Percentiles rank a stretch among this genome's conserved stretches.
Conservation (phyloP, 176 grass and related monocot genomes). For the Paspalum notatum region DNA sequence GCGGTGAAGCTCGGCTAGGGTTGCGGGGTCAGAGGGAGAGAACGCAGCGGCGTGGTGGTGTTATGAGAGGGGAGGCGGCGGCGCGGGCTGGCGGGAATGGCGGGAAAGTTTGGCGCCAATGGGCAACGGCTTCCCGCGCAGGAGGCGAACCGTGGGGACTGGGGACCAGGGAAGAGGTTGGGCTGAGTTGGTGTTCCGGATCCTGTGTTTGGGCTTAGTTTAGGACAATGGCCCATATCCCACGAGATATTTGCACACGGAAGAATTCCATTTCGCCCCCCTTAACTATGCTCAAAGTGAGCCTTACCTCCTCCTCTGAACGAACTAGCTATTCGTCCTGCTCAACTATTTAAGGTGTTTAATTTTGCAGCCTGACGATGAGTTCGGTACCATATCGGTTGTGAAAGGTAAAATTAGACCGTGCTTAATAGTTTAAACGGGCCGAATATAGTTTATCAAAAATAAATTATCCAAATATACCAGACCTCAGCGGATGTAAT, state of each 20-base stretch:
- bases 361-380: no score
- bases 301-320: no score
- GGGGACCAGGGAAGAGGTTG: not conserved
- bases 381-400: no score
- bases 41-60: not conserved
- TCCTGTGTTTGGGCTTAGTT: not conserved
- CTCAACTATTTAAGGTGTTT: no score
- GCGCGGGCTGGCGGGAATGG: constrained; percentile 2
- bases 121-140: constrained; percentile 10
- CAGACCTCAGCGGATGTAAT: no score
- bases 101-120: constrained; percentile 56
- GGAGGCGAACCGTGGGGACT: not conserved
- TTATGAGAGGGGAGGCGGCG: constrained; percentile 33
- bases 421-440: no score
- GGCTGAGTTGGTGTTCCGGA: not conserved
- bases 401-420: no score
- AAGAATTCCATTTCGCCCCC: no score
- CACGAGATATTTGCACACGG: not conserved
- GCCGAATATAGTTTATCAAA: no score
- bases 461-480: no score
- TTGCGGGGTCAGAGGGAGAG: not conserved
- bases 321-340: no score
- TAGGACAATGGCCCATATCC: not conserved
- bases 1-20: constrained; percentile 8
- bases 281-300: no score